These are phyloP conservation scores for Beauveria medogensis DNA, from an alignment of 2,329 filamentous ascomycete genomes.

Conservation along the genomic window DNA sequence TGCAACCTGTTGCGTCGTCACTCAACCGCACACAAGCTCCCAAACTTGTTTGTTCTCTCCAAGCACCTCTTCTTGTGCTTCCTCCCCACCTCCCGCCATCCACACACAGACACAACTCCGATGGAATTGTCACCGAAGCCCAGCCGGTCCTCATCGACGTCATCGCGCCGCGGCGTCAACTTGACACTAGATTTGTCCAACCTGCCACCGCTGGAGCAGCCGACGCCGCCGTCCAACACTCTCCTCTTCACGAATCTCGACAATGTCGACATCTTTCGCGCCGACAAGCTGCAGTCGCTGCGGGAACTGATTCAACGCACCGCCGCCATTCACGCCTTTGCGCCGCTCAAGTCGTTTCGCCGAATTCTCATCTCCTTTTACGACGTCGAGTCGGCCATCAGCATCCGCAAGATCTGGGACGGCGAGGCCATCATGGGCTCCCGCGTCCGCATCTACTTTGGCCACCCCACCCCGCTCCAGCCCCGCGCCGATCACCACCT, in stretches of 20 bases:
- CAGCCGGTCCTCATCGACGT: conserved; percentile 38
- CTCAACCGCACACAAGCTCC: neutral
- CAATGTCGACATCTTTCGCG: conserved; percentile 63
- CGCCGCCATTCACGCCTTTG: conserved; percentile 69
- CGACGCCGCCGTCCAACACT: conserved; percentile 74
- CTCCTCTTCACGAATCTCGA: conserved; percentile 76
- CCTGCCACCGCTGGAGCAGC: conserved; percentile 60
- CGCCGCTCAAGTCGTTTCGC: conserved; percentile 73
- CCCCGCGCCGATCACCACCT: conserved; percentile 51
- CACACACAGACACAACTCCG: conserved; percentile 6
- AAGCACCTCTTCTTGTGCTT: neutral
- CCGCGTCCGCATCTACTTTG: conserved; percentile 61
- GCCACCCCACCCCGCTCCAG: conserved; percentile 51
- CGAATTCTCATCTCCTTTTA: conserved; percentile 76
- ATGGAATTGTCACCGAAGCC: conserved; percentile 30
- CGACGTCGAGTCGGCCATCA: conserved; percentile 59
- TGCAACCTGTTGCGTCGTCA: neutral
- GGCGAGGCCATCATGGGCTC: conserved; percentile 65
- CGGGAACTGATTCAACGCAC: conserved; percentile 60
- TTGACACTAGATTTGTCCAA: conserved; percentile 67
- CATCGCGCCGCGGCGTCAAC: conserved; percentile 34
- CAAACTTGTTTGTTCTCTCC: no score
- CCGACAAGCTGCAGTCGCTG: conserved; percentile 66
- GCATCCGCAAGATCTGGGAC: conserved; percentile 65
- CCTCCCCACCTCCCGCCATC: neutral